phyloP scores from a whole-genome alignment of 23 red algal genomes.

The Rhodosorus marinus region DNA sequence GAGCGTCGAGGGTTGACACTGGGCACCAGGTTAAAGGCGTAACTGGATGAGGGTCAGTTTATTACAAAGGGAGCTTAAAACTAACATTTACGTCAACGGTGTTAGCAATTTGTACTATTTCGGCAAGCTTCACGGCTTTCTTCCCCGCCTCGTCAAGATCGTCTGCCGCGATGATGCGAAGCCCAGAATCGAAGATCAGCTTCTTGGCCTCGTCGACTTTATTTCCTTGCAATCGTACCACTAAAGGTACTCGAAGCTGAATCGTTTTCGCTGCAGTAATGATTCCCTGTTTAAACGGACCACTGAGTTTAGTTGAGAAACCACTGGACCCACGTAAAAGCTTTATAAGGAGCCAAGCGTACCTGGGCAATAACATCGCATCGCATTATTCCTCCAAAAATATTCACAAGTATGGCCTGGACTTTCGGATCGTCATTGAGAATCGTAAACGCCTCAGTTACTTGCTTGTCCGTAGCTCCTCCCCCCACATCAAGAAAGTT shows the following conservation, averaged over 20 bases:
- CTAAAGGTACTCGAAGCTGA: slow-evolving; percentile 66
- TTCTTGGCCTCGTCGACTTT: slow-evolving; percentile 79
- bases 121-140: slow-evolving; percentile 43
- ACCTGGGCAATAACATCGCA: slow-evolving; percentile 97
- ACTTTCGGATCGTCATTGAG: slow-evolving; percentile 69
- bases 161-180: slow-evolving; percentile 63
- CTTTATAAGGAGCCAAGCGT: too few relatives aligned
- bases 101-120: slow-evolving; percentile 31
- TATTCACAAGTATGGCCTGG: slow-evolving; percentile 86
- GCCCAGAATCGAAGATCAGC: slow-evolving; percentile 25
- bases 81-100: slow-evolving; percentile 35
- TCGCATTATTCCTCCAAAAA: slow-evolving; percentile 99
- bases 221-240: slow-evolving; percentile 98
- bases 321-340: too few relatives aligned
- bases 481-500: slow-evolving; percentile 97
- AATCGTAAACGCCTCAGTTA: slow-evolving; percentile 84
- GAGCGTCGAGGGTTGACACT: too few relatives aligned
- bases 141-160: slow-evolving; percentile 81
- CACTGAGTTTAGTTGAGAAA: too few relatives aligned
- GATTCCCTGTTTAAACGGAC: too few relatives aligned
- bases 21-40: too few relatives aligned
- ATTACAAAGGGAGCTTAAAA: slow-evolving; percentile 3
- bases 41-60: background rate
- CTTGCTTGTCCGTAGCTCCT: slow-evolving; percentile 87
- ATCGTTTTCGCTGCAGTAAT: slow-evolving; percentile 64